Evolutionary conservation across 2,329 filamentous ascomycete genomes (phyloP).

Genomic region (Blastomyces silverae): DNA sequence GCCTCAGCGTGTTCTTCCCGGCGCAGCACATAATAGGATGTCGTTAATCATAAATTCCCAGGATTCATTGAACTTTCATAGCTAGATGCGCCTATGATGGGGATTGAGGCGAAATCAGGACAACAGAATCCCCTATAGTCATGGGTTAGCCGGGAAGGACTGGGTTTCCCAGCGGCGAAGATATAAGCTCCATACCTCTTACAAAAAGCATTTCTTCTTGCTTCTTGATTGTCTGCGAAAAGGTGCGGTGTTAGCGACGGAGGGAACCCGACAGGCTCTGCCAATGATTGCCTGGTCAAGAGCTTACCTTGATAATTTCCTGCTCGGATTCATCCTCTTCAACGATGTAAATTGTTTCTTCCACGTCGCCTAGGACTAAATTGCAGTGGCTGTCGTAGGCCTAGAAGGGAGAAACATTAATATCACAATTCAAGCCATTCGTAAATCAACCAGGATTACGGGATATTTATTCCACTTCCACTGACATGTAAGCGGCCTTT

Average conservation of each 20-base stretch:
- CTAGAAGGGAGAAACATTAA: slow-evolving; percentile 44
- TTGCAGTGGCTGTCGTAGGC: slow-evolving; percentile 99
- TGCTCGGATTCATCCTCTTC: slow-evolving; percentile 77
- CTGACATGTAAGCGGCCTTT: slow-evolving; percentile 90
- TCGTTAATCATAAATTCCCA: slow-evolving; percentile 2
- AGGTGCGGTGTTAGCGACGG: slow-evolving; percentile 22
- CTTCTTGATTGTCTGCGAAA: slow-evolving; percentile 74
- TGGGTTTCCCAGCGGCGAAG: not conserved
- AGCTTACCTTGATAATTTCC: slow-evolving; percentile 61
- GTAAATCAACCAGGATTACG: not conserved
- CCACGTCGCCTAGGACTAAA: slow-evolving; percentile 87
- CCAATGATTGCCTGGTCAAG: not conserved
- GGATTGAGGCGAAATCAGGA: slow-evolving; percentile 61
- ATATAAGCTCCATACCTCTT: slow-evolving; percentile 57
- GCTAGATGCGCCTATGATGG: slow-evolving; percentile 16
- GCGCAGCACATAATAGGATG: not conserved
- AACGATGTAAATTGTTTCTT: slow-evolving; percentile 92
- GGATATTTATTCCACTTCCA: slow-evolving; percentile 35
- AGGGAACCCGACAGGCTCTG: not conserved
- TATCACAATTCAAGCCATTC: not conserved
- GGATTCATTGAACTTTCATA: slow-evolving; percentile 4
- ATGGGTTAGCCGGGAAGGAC: slow-evolving; percentile 27
- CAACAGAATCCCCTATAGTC: slow-evolving; percentile 60
- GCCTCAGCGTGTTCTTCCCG: not conserved
- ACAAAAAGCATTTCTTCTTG: slow-evolving; percentile 99